Percentiles rank a stretch among this genome's conserved stretches.
These are phyloP conservation scores for Boehmeria nivea DNA, from an alignment of 306 rosid genomes.

Conservation along the genomic window DNA sequence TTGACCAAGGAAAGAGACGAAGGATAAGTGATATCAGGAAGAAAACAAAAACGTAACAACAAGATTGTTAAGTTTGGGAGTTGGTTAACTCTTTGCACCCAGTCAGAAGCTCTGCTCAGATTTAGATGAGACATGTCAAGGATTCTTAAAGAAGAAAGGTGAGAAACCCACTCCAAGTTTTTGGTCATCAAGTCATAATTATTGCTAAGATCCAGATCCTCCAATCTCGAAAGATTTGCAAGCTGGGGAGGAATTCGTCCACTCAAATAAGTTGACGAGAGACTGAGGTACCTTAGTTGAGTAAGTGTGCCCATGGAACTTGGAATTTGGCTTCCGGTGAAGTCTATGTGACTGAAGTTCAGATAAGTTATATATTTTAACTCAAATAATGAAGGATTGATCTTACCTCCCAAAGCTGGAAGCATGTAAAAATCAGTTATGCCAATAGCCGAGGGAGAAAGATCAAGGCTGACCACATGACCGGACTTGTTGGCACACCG, in stretches of 20 bases:
- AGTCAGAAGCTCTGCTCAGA: not conserved
- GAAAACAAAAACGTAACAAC: rapidly evolving
- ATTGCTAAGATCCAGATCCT: not conserved
- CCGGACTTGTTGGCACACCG: not conserved
- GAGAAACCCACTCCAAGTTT: not conserved
- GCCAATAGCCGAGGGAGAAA: not conserved
- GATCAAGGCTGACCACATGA: not conserved
- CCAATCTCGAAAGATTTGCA: not conserved
- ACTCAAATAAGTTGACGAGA: not conserved
- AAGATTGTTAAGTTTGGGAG: conserved; percentile 2
- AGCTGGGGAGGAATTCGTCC: not conserved
- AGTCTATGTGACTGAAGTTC: not conserved
- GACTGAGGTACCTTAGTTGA: conserved; percentile 5
- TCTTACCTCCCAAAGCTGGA: not conserved
- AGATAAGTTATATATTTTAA: not conserved
- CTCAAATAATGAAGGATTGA: conserved; percentile 5
- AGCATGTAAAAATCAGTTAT: no score
- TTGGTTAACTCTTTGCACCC: not conserved
- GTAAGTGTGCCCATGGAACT: not conserved
- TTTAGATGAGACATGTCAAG: rapidly evolving
- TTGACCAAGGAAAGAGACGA: not conserved
- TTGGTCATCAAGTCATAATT: no score
- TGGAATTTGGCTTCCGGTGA: not conserved
- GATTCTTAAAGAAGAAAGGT: not conserved
- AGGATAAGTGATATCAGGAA: not conserved